Conservation (phyloP, 1,284 basidiomycete genomes). For the Chalciporus sp. region DNA sequence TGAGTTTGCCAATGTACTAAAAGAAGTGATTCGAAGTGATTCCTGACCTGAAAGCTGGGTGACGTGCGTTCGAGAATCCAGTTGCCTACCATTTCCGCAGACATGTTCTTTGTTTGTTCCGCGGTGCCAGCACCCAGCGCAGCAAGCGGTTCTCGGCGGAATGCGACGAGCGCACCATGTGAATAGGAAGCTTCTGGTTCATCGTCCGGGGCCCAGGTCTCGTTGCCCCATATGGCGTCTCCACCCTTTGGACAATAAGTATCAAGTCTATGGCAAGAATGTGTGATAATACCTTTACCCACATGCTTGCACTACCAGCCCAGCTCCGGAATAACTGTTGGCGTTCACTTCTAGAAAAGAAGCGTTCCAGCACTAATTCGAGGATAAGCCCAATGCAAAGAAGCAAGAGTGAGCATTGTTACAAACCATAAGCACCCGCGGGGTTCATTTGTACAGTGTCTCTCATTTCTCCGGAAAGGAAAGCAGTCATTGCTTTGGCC, state of each 20-base stretch:
- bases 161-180: conserved; percentile 84
- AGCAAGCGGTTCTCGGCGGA: conserved; percentile 47
- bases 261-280: neutral
- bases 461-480: conserved; percentile 93
- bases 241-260: conserved; percentile 65
- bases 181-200: conserved; percentile 59
- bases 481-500: conserved; percentile 95
- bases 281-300: conserved; percentile 69
- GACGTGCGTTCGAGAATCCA: conserved; percentile 91
- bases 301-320: conserved; percentile 94
- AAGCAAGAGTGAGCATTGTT: neutral
- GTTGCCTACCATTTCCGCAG: conserved; percentile 70
- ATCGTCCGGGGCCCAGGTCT: conserved; percentile 78
- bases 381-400: neutral
- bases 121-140: conserved; percentile 1
- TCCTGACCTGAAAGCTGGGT: conserved; percentile 71
- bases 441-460: conserved; percentile 94
- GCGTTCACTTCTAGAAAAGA: conserved; percentile 91
- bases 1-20: neutral
- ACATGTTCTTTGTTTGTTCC: conserved; percentile 67
- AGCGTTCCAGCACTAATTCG: conserved; percentile 69
- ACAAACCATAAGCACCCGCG: conserved; percentile 76
- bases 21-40: conserved; percentile 1
- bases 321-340: conserved; percentile 92
- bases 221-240: conserved; percentile 87